phyloP scores from a whole-genome alignment of 2,329 filamentous ascomycete species.

The Sclerotinia glacialis region DNA sequence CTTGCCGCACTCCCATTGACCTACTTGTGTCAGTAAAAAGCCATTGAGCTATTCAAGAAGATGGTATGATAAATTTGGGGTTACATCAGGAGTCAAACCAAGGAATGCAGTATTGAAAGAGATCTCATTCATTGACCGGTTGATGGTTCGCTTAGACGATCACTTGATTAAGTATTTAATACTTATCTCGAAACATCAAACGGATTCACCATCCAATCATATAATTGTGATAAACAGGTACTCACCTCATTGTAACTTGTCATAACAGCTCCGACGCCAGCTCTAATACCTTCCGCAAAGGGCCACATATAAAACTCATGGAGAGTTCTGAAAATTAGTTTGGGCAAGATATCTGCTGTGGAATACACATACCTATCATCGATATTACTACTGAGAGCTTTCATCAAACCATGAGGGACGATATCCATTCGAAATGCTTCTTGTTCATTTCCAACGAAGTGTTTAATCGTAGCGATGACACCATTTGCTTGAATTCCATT shows the following conservation, averaged over 20 bases:
- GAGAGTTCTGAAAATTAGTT: constrained; percentile 43
- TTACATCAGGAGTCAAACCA: not conserved
- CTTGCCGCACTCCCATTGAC: constrained; percentile 63
- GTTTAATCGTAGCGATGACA: constrained; percentile 57
- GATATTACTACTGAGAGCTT: constrained; percentile 47
- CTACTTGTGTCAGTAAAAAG: constrained; percentile 7
- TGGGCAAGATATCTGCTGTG: not conserved
- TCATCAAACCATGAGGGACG: constrained; percentile 37
- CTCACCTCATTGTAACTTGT: constrained; percentile 67
- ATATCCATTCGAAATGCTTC: constrained; percentile 38
- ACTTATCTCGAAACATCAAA: not conserved
- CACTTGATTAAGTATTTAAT: not conserved
- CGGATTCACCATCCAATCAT: not conserved
- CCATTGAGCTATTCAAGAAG: not conserved
- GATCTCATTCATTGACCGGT: not conserved
- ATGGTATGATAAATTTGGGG: not conserved
- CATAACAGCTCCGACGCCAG: constrained; percentile 79
- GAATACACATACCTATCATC: constrained; percentile 47
- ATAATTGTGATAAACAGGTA: too few relatives aligned
- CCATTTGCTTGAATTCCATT: constrained; percentile 55
- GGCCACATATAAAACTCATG: constrained; percentile 62
- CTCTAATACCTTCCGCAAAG: constrained; percentile 57
- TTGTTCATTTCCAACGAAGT: constrained; percentile 52
- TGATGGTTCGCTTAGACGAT: not conserved
- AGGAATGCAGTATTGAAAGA: not conserved